Conservation (phyloP, 148 eudicot genomes). For the Amaranthus cruentus region DNA sequence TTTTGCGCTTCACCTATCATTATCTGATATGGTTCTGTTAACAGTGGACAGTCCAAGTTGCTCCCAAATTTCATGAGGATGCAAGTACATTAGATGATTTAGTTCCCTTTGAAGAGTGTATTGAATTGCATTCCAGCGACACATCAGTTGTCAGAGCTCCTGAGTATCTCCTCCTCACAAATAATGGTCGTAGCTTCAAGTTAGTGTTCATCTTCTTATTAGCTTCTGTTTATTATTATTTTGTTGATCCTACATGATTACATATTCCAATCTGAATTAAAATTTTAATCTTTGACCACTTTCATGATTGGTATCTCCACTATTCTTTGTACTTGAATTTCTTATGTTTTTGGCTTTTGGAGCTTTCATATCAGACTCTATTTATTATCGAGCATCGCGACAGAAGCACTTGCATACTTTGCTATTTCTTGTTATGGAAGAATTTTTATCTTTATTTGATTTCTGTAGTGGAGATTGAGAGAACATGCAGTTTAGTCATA, state of each 20-base stretch:
- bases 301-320: not conserved
- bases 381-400: not conserved
- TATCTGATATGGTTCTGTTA: constrained; percentile 20
- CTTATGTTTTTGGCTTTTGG: no score
- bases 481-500: no score
- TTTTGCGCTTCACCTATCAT: constrained; percentile 8
- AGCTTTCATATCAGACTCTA: not conserved
- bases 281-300: not conserved
- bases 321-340: no score
- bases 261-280: not conserved
- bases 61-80: constrained; percentile 87
- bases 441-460: not conserved
- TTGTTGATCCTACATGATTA: not conserved
- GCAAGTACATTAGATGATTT: constrained; percentile 86
- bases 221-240: not conserved
- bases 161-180: constrained; percentile 83
- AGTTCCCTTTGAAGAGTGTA: constrained; percentile 90
- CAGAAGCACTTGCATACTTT: not conserved
- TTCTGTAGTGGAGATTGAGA: not conserved
- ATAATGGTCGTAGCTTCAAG: constrained; percentile 96
- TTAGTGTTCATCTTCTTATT: constrained; percentile 35
- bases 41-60: constrained; percentile 96
- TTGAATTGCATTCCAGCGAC: constrained; percentile 67
- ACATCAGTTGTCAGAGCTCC: constrained; percentile 75
- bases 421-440: not conserved